Percentiles rank a stretch among this genome's conserved stretches.
These are phyloP conservation scores for Scedosporium minutisporum DNA, from an alignment of 2,329 filamentous ascomycete species.

Conservation along the genomic window DNA sequence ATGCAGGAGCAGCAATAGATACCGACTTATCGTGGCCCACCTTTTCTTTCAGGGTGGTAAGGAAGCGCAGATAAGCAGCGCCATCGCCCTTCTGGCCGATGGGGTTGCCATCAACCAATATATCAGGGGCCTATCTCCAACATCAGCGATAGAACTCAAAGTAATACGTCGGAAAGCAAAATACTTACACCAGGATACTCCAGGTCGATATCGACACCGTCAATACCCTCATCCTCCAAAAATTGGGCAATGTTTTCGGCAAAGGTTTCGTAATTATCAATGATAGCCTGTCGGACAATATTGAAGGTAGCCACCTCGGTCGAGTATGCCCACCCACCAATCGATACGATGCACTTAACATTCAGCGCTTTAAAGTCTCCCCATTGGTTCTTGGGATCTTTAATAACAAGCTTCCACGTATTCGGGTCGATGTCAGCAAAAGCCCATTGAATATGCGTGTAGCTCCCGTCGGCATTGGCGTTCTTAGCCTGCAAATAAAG, in stretches of 20 bases:
- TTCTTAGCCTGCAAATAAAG: not conserved
- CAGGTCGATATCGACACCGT: not conserved
- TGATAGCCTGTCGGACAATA: not conserved
- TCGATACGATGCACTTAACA: not conserved
- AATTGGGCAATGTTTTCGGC: not conserved
- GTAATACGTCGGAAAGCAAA: not conserved
- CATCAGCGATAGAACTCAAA: too few species aligned
- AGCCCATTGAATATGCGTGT: too few species aligned
- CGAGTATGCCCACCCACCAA: not conserved
- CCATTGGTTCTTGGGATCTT: not conserved
- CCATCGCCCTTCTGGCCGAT: too few species aligned
- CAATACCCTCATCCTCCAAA: not conserved
- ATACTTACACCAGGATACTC: not conserved
- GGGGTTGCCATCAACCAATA: too few species aligned
- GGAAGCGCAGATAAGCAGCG: too few species aligned
- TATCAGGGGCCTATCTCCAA: too few species aligned
- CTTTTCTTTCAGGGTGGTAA: too few species aligned
- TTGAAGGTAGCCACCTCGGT: not conserved
- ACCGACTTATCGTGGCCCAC: too few species aligned
- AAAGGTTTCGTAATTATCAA: too few species aligned
- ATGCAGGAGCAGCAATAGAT: constrained; percentile 25
- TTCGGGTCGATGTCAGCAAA: too few species aligned
- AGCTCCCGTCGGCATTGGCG: too few species aligned
- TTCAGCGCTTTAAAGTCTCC: not conserved
- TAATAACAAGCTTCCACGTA: not conserved